Conservation (phyloP, 1,284 basidiomycete species). For the Fistulinella staudtii region DNA sequence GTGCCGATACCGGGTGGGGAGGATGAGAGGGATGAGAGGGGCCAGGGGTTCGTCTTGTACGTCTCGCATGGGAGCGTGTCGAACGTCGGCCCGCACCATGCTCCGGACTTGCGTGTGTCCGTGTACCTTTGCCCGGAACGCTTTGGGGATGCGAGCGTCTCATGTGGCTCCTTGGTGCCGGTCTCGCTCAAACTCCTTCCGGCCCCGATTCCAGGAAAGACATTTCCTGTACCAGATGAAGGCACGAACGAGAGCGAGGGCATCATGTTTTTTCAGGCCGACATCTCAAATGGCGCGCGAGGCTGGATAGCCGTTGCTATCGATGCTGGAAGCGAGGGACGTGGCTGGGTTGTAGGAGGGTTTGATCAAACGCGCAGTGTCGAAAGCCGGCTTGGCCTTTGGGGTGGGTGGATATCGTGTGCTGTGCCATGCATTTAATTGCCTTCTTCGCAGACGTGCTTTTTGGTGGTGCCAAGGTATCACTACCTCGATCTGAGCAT, state of each 20-base stretch:
- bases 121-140: constrained; percentile 41
- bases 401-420: constrained; percentile 41
- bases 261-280: constrained; percentile 56
- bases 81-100: constrained; percentile 46
- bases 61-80: constrained; percentile 56
- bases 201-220: constrained; percentile 44
- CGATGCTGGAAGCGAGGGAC: constrained; percentile 44
- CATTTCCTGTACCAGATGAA: constrained; percentile 62
- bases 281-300: constrained; percentile 32
- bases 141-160: constrained; percentile 9
- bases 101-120: constrained; percentile 40
- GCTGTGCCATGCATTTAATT: constrained; percentile 1
- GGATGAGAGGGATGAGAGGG: constrained; percentile 3
- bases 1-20: constrained; percentile 40
- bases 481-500: constrained; percentile 25
- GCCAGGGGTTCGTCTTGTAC: constrained; percentile 47
- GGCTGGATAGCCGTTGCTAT: constrained; percentile 52
- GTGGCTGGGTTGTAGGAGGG: constrained; percentile 63
- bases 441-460: constrained; percentile 36
- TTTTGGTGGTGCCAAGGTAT: constrained; percentile 32
- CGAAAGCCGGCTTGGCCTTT: constrained; percentile 33
- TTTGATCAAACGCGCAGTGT: constrained; percentile 37
- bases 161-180: constrained; percentile 45
- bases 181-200: constrained; percentile 57
- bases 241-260: constrained; percentile 74